Evolutionary conservation across 179 eudicot genomes (phyloP), one percentile per base, ranked within the genome.

Genomic region (Silene vulgaris): DNA sequence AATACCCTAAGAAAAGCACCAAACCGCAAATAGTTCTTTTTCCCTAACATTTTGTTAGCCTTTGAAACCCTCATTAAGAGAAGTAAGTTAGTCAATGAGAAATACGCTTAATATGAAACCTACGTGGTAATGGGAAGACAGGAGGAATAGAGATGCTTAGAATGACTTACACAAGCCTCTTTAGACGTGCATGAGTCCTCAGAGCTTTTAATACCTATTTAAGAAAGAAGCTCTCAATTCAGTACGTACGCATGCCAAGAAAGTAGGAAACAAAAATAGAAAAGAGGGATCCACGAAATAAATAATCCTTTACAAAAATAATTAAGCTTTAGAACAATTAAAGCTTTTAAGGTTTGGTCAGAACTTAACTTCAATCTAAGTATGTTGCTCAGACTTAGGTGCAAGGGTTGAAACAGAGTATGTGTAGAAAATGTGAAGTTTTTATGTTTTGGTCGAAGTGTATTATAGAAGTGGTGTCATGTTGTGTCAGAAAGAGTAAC

Each of bases 121-220:
- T 56, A 68, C 12, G 40, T 52, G 63, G 21, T 56, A 52, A 14
- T 5, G 12, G 62, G 29, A 60, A 14, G 37, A 74, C n/a, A 17
- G 29, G 60, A 70, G 9, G 23, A 17, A 52, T 1, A 32, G 20
- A 2, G 30, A 74, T 32, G 29, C 60, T 9, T 19, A 17, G 14
- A 45, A 63, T 60, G 73, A 87, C 97, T 90, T 77, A 92, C 98
- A 94, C 96, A 65, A 94, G 96, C 86, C 94, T 88, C 81, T 78
- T 78, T 52, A 94, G 65, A 74, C 80, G 80, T 19, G 91, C 82
- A 87, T 92, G 94, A 78, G 93, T 94, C 86, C 98, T 86, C 76
- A 94, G 85, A 74, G 88, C 94, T 85, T 92, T 92, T 77, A 88
- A 75, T 37, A 94, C 93, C 98, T 94, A 81, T 63, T 69, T 71